Percentiles rank a stretch among this genome's conserved stretches.
These are phyloP conservation scores for Neopestalotiopsis sp. DNA, from an alignment of 2,329 filamentous ascomycete species.

Conservation along the genomic window DNA sequence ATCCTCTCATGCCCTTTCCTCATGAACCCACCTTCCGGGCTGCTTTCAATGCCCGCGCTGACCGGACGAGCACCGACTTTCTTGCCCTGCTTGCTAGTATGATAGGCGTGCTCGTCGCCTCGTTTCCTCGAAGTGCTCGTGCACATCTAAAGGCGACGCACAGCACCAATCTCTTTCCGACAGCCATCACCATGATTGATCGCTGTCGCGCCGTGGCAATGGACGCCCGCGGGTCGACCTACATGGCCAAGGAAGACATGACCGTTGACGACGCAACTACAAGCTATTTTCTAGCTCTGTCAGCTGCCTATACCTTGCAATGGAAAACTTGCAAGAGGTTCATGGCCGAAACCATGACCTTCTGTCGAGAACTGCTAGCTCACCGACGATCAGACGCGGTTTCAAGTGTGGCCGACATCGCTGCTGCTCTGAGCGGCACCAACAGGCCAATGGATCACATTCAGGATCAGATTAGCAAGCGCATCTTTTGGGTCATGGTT, in stretches of 20 bases:
- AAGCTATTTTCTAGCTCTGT: constrained; percentile 76
- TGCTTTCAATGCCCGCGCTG: constrained; percentile 70
- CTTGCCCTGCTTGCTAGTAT: constrained; percentile 76
- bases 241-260: constrained; percentile 52
- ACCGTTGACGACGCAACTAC: constrained; percentile 70
- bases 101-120: constrained; percentile 75
- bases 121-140: constrained; percentile 75
- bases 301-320: constrained; percentile 71
- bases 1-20: constrained; percentile 78
- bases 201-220: constrained; percentile 74
- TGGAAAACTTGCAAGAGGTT: constrained; percentile 73
- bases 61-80: constrained; percentile 70
- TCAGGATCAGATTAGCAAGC: constrained; percentile 74
- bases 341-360: constrained; percentile 73
- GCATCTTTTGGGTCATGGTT: constrained; percentile 86
- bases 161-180: constrained; percentile 69
- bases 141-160: constrained; percentile 72
- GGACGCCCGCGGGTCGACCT: constrained; percentile 64
- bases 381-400: constrained; percentile 57
- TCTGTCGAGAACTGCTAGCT: constrained; percentile 71
- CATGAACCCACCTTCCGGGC: constrained; percentile 79
- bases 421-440: constrained; percentile 45
- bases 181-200: constrained; percentile 72
- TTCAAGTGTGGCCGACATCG: constrained; percentile 34
- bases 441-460: constrained; percentile 68